Evolutionary conservation across 1,284 basidiomycete species (phyloP).

Genomic region (Ceratobasidium sp.): DNA sequence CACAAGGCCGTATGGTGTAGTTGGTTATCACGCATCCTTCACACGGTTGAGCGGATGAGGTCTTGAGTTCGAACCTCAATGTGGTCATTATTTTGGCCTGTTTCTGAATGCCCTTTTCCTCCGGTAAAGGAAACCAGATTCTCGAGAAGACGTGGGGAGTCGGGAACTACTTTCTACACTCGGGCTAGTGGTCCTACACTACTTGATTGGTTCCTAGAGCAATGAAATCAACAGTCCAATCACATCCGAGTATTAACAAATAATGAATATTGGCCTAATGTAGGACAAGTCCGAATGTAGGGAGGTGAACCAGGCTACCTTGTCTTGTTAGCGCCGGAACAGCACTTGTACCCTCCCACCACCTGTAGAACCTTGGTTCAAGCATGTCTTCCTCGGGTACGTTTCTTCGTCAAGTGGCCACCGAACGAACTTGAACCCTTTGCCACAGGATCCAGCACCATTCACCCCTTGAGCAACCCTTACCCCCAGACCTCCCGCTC

Average conservation of each 20-base stretch:
- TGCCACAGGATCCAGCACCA: slow-evolving; percentile 26
- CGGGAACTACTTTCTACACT: no score
- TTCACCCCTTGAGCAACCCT: slow-evolving; percentile 35
- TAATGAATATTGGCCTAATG: no score
- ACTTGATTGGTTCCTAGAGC: no score
- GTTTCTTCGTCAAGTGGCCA: not conserved
- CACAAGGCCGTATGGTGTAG: slow-evolving; percentile 41
- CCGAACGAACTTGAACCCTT: not conserved
- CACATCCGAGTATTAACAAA: no score
- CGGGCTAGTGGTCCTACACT: no score
- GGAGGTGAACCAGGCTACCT: no score
- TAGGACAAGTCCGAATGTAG: no score
- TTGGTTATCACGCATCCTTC: slow-evolving; percentile 43
- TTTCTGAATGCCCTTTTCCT: not conserved
- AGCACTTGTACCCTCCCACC: not conserved
- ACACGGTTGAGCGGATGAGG: slow-evolving; percentile 35
- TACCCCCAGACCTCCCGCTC: slow-evolving; percentile 36
- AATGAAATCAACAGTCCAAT: no score
- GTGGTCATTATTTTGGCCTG: slow-evolving; percentile 28
- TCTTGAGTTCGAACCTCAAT: slow-evolving; percentile 37
- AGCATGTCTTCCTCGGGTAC: slow-evolving; percentile 28
- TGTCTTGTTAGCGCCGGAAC: not conserved
- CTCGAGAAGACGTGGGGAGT: no score
- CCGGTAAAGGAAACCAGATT: no score
- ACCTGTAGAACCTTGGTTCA: not conserved